phyloP scores from a whole-genome alignment of 768 basidiomycete species.

The Xerocomus potaroensis region DNA sequence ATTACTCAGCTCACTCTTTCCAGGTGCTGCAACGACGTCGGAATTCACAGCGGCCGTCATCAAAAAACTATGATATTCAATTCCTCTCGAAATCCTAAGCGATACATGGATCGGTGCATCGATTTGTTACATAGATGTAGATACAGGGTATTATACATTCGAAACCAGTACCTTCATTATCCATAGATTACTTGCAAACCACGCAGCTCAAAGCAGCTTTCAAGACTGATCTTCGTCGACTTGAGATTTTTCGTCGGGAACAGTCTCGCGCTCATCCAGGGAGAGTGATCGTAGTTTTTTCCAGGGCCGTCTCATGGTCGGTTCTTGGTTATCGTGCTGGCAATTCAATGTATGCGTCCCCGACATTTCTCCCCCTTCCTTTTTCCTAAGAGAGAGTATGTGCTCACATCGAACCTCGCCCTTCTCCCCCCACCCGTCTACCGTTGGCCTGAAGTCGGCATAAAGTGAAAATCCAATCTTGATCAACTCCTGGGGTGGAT shows the following conservation, averaged over 20 bases:
- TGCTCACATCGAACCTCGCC: conserved; percentile 66
- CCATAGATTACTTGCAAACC: background rate
- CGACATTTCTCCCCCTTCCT: conserved; percentile 12
- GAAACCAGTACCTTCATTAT: conserved; percentile 16
- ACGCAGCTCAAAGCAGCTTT: background rate
- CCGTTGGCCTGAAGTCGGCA: conserved; percentile 79
- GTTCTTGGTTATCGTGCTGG: conserved; percentile 2
- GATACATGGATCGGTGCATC: conserved; percentile 1
- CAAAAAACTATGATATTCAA: conserved; percentile 53
- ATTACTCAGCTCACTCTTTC: conserved; percentile 7
- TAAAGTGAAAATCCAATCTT: conserved; percentile 74
- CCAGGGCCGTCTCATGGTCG: conserved; percentile 3
- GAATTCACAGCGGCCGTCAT: conserved; percentile 95
- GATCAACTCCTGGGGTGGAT: conserved; percentile 55
- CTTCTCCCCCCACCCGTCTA: conserved; percentile 80
- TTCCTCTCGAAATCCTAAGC: too few relatives aligned
- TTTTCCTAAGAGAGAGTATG: conserved; percentile 59
- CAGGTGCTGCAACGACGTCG: conserved; percentile 85
- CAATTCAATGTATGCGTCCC: conserved; percentile 10
- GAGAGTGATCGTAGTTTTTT: conserved; percentile 42
- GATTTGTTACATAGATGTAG: conserved; percentile 24
- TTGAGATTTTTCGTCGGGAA: conserved; percentile 34
- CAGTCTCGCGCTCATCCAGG: conserved; percentile 49
- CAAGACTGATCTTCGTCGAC: background rate
- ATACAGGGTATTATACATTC: conserved; percentile 13